Conservation (phyloP, 2,329 filamentous ascomycete genomes). For the Sordariomycetes sp. region DNA sequence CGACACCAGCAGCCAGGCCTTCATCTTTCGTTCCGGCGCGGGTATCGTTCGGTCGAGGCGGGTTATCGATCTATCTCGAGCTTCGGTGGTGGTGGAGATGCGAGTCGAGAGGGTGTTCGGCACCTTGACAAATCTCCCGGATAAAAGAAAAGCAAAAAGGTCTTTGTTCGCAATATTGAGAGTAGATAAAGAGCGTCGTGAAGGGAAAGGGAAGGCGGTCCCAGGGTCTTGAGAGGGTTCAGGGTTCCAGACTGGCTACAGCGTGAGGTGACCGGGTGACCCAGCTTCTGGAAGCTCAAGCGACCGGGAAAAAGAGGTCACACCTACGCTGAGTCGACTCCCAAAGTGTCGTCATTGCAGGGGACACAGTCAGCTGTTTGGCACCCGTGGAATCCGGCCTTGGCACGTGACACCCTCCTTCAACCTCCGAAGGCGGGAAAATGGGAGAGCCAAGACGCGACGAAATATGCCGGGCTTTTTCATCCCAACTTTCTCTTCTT, state of each 20-base stretch:
- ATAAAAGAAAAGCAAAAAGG: no score
- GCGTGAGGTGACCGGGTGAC: not conserved
- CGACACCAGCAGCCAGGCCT: conserved; percentile 14
- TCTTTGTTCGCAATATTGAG: not conserved
- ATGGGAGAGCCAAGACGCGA: no score
- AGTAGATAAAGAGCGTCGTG: not conserved
- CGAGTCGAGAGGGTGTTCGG: not conserved
- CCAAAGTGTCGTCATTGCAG: not conserved
- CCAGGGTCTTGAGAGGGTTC: no score
- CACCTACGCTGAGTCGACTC: not conserved
- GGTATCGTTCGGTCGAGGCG: not conserved
- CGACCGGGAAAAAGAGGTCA: not conserved
- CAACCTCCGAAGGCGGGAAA: conserved; percentile 8
- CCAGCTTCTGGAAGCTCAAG: not conserved
- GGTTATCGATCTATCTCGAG: not conserved
- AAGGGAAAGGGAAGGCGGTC: not conserved
- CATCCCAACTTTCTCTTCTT: no score
- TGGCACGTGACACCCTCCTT: conserved; percentile 17
- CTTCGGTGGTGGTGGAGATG: not conserved
- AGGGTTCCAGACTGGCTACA: no score
- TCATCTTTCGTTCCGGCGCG: not conserved
- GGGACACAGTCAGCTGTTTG: not conserved
- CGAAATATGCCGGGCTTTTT: no score
- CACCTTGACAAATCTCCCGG: no score
- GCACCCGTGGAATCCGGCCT: not conserved